Conservation (phyloP, 2,329 filamentous ascomycete species). For the Pseudopyrenochaeta lycopersici region DNA sequence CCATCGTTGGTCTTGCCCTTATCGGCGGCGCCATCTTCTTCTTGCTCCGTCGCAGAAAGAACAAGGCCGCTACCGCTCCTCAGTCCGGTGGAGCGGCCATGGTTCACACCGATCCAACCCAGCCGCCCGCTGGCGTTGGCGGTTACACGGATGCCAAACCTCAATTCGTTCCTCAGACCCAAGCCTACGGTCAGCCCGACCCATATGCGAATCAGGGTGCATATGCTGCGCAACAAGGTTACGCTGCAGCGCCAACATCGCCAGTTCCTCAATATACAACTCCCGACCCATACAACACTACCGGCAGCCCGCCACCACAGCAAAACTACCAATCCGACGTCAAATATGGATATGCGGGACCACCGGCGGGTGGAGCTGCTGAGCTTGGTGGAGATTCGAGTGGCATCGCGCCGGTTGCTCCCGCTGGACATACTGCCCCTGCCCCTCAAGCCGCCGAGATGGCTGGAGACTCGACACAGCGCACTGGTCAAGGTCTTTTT, state of each 20-base stretch:
- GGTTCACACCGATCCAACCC: constrained; percentile 12
- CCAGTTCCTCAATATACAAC: constrained; percentile 24
- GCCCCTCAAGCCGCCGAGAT: constrained; percentile 10
- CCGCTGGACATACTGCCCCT: background rate
- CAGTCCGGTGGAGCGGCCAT: constrained; percentile 18
- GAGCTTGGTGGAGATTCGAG: constrained; percentile 10
- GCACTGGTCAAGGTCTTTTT: background rate
- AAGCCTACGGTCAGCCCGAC: constrained; percentile 7
- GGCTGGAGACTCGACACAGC: constrained; percentile 1
- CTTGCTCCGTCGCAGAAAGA: constrained; percentile 37
- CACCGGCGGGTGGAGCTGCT: background rate
- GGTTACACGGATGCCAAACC: constrained; percentile 29
- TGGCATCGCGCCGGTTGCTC: constrained; percentile 1
- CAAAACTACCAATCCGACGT: constrained; percentile 7
- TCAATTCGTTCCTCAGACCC: constrained; percentile 14
- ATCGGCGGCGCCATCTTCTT: constrained; percentile 32
- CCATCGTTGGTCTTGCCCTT: constrained; percentile 35
- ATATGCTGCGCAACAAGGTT: constrained; percentile 7
- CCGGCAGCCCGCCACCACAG: constrained; percentile 13
- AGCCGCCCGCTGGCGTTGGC: constrained; percentile 20
- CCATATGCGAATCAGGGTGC: constrained; percentile 7
- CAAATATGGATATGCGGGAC: constrained; percentile 2
- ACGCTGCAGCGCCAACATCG: constrained; percentile 6
- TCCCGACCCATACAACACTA: constrained; percentile 12
- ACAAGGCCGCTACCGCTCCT: constrained; percentile 8